Base-by-base conservation (phyloP, 2,329 filamentous ascomycete species). In the Hymenoscyphus fructigenus region DNA sequence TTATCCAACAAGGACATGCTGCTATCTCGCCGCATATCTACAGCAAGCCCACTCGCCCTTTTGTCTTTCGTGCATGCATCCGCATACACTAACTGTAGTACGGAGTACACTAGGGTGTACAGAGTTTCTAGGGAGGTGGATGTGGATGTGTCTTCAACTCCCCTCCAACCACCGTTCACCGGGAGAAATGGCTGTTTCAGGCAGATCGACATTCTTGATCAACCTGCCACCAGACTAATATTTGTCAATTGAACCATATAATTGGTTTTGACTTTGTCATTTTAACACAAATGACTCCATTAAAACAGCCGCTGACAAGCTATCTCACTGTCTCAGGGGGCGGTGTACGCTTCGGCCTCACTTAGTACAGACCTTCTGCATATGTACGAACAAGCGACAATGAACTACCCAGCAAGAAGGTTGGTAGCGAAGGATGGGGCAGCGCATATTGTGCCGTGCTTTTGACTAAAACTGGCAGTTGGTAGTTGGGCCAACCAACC, bases 161-260 rank as follows among this genome's bases (percentile, higher is more conserved):
- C 53, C 55, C 56, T 58, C 61, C 61, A 63, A 63, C 61, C 61
- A 58, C 36, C 53, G 61, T 36, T 32, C 23, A 50, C 61, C 38
- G 61, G 61, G 41, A 47, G 44, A 50, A 50, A 36, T 34, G 26
- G 61, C 32, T 58, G 29, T 56, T 61, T 50, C 60, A 55, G 12
- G 28, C 47, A 28, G 50, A 57, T 38, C 60, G 14, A 36, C 23
- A 20, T 57, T 20, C 26, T n/a, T 34, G 20, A 38, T 10, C 41
- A n/a, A 50, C 28, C 41, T 60, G 34, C 53, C 20, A 38, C 53
- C 23, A 41, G 20, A 50, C 53, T 41, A 32, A 28, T 20, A 17
- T 56, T 56, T 32, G 7, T 56, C 29, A 57, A 57, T 57, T 57
- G 55, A 34, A 7, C 55, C 14, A 32, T 57, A 12, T 32, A 9